Conservation (phyloP, 352 stramenopile genomes). For the Thraustochytrium striatum region DNA sequence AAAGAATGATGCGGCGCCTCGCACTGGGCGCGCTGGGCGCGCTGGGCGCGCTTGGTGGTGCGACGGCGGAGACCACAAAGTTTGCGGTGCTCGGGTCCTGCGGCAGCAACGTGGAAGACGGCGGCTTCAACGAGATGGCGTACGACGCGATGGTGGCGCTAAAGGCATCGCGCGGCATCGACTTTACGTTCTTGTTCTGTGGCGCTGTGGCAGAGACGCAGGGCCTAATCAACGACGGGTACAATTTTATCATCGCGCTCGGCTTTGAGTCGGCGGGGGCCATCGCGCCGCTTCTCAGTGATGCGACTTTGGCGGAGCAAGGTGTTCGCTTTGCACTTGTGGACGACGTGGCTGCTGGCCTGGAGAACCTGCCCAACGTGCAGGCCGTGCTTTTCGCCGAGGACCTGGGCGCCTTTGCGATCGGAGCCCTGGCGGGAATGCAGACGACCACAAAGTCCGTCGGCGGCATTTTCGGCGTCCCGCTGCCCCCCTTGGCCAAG, state of each 20-base stretch:
- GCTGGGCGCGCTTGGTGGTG: too few relatives aligned
- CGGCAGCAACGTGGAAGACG: background rate
- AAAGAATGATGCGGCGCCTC: too few relatives aligned
- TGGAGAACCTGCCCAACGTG: background rate
- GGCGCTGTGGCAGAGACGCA: too few relatives aligned
- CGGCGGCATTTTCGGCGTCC: background rate
- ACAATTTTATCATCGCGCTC: background rate
- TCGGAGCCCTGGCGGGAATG: background rate
- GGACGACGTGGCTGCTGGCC: background rate
- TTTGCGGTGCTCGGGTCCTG: background rate
- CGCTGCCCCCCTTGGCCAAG: background rate
- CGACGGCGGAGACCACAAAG: too few relatives aligned
- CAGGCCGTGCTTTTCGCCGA: background rate
- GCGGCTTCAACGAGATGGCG: background rate
- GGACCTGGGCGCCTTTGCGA: background rate
- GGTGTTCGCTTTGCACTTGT: background rate
- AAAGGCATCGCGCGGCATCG: background rate
- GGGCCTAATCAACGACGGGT: background rate
- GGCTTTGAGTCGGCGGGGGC: background rate
- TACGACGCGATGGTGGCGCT: too few relatives aligned
- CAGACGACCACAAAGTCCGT: background rate
- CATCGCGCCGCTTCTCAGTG: background rate
- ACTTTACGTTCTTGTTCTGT: background rate
- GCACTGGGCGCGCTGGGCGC: too few relatives aligned
- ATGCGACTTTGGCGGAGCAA: too few relatives aligned